Evolutionary conservation across 2,329 filamentous ascomycete genomes (phyloP), one percentile per base, ranked within the genome.

Genomic region (Cryphonectria radicalis): DNA sequence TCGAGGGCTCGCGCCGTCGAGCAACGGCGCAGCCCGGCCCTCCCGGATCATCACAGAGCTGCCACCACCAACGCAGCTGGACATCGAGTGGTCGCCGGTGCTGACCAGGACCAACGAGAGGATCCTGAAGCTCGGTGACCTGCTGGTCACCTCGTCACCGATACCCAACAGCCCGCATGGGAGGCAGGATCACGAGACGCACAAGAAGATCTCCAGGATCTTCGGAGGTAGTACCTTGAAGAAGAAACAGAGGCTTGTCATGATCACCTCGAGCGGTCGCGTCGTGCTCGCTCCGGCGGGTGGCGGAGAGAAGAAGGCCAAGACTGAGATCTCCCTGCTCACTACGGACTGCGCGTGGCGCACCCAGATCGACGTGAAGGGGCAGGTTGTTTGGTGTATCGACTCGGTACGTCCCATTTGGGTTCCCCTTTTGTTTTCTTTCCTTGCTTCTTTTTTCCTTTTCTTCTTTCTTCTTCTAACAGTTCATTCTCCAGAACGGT

Each of bases 51-150:
- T 99, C 73, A 98, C 96, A 0, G 96, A 99, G 80, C 86, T 99
- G 13, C 94, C 96, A 22, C 95, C 96, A n/a, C 96, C 96, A 0
- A 97, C 93, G 66, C 96, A 98, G 80, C 85, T 99, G 37, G 96
- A 99, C 78, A 97, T 99, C 70, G 96, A 99, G 81, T 99, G 96
- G 96, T 98, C 95, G 0, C 96, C 96, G 0, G 95, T 99, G 5
- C 84, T 99, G 69, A 98, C 93, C 13, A 91, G 91, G 77, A 91
- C 90, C 72, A 98, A 98, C 78, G 96, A 99, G 81, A 90, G 96
- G 50, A 99, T 99, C 75, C 81, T 99, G 74, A 98, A 97, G 80
- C 85, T 99, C 32, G 96, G 96, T 2, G 97, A 99, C 77, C 84
- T 98, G 74, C 89, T 94, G 80, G 95, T 99, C 10, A 86, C 93